phyloP scores from a whole-genome alignment of 108 stramenopile genomes.

The Seminavis robusta region DNA sequence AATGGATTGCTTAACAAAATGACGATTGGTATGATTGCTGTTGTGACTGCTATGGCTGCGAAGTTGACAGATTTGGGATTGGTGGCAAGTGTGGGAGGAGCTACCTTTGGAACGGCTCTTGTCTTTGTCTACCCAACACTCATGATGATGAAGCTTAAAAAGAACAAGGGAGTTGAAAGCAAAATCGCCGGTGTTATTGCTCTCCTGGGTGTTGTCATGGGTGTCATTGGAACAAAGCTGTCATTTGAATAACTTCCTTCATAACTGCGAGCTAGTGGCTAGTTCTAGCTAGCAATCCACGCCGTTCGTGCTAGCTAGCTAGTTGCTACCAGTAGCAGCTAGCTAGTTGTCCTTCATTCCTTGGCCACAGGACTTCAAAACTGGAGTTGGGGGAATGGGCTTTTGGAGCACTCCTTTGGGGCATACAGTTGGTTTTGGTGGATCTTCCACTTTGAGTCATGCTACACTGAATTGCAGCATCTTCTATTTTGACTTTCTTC shows the following conservation, averaged over 20 bases:
- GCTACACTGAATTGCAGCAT: too few species aligned
- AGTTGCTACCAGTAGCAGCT: too few species aligned
- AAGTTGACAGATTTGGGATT: conserved; percentile 78
- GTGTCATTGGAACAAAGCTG: conserved; percentile 62
- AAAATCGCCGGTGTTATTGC: conserved; percentile 62
- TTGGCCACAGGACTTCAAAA: too few species aligned
- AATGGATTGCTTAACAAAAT: conserved; percentile 52
- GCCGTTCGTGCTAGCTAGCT: too few species aligned
- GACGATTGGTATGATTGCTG: conserved; percentile 57
- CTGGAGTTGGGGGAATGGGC: too few species aligned
- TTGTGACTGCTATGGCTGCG: conserved; percentile 65
- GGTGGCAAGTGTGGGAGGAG: conserved; percentile 88
- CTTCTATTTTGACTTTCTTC: too few species aligned
- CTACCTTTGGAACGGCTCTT: conserved; percentile 89
- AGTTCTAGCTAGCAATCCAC: too few species aligned
- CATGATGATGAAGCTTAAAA: conserved; percentile 69
- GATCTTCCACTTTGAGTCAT: too few species aligned
- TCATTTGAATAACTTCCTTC: neutral
- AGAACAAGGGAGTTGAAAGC: conserved; percentile 64
- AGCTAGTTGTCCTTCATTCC: too few species aligned
- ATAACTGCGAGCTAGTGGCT: too few species aligned
- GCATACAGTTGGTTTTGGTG: too few species aligned
- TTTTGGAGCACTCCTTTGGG: too few species aligned
- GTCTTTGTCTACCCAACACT: conserved; percentile 85
- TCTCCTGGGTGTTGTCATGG: conserved; percentile 65